Conservation (phyloP, 352 stramenopile genomes). For the Phytophthora chlamydospora region DNA sequence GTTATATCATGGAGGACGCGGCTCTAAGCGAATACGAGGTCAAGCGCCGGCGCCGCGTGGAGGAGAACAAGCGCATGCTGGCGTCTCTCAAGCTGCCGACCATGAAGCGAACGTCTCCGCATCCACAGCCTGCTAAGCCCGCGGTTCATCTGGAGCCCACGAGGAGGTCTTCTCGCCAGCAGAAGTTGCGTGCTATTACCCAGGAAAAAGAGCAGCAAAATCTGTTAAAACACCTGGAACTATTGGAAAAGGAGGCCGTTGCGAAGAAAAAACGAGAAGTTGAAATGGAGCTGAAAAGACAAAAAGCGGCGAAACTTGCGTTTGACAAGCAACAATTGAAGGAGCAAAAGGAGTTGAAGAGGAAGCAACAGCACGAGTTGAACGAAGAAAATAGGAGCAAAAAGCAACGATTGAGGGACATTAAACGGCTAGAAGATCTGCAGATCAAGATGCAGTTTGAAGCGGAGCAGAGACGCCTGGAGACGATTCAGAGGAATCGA, state of each 20-base stretch:
- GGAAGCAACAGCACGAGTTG: conserved; percentile 5
- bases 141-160: conserved; percentile 28
- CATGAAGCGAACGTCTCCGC: conserved; percentile 3
- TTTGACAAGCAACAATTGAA: conserved; percentile 6
- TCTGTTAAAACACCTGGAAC: neutral
- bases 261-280: neutral
- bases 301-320: neutral
- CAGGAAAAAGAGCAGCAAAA: conserved; percentile 10
- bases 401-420: neutral
- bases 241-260: neutral
- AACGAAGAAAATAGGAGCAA: conserved; percentile 5
- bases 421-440: neutral
- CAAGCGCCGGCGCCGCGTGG: conserved; percentile 27
- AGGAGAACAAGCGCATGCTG: conserved; percentile 28
- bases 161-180: conserved; percentile 40
- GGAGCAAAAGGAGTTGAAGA: conserved; percentile 15
- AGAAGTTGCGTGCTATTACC: conserved; percentile 3
- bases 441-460: conserved; percentile 6
- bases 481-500: neutral
- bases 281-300: neutral
- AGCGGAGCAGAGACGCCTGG: neutral
- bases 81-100: conserved; percentile 17
- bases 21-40: conserved; percentile 18
- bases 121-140: conserved; percentile 6
- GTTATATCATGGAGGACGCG: neutral